Base-by-base conservation (phyloP, 176 grass and related monocot species). In the Hordeum marinum region DNA sequence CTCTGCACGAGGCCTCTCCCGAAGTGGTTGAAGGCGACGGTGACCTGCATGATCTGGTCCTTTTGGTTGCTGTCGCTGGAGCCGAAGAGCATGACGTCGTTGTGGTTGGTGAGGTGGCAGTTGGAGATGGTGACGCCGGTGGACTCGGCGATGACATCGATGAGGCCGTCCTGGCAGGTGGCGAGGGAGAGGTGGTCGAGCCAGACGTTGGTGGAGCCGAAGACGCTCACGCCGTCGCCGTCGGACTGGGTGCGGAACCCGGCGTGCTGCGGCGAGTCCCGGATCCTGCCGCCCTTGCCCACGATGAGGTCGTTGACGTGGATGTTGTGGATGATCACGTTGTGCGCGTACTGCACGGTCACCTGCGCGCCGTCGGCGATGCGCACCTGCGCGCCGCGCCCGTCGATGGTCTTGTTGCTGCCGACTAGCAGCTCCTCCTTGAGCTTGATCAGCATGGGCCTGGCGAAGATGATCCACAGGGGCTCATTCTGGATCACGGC, bases 101-200 rank as follows among this genome's bases (percentile, higher is more conserved):
- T 94, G 80, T 97, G 94, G 65, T 90, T 91, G 24, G 92, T 92
- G 80, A 94, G 79, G 86, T 97, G 92, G 82, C 92, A 63, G 54
- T 97, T 97, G 83, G 94, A 97, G 80, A 97, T 90, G 62, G 94
- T 94, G 77, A 97, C 80, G 61, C 88, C 94, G 24, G 88, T 97
- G 74, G 94, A 90, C 64, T 82, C 62, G 18, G 87, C 85, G 76
- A 89, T 77, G 68, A 84, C 86, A 85, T 94, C 94, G 79, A 97
- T 89, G 72, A 97, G 92, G 8, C 92, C 94, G 63, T 97, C 94
- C 68, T 89, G 87, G 82, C 94, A 97, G 81, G 83, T 94, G 42
- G 94, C 72, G 29, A 97, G 89, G 27, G 94, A 94, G 35, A 97
- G 69, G 79, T 97, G 94, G 80, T 97, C 94, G 37, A 97, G 87